Conservation (phyloP, 2,329 filamentous ascomycete genomes). For the Colletotrichum sp. region DNA sequence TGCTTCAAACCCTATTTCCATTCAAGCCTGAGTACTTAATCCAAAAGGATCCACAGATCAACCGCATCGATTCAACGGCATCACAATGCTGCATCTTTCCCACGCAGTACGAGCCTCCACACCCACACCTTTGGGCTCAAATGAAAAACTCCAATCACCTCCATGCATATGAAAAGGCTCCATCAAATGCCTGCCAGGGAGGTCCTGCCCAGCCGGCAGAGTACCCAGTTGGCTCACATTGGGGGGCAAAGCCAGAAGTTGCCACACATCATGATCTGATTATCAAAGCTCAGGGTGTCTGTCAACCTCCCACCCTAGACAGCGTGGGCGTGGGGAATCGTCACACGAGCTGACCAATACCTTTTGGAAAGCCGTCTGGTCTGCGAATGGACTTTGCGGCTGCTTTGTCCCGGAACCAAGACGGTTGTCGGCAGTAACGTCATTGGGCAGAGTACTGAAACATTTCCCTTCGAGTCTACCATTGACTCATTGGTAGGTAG, state of each 20-base stretch:
- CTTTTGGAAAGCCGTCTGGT: background rate
- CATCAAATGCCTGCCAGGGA: background rate
- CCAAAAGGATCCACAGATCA: background rate
- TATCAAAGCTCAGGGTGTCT: background rate
- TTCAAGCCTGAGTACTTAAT: background rate
- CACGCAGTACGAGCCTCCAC: background rate
- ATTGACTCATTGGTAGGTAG: background rate
- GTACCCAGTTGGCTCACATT: background rate
- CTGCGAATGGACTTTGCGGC: background rate
- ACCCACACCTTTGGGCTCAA: background rate
- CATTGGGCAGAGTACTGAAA: background rate
- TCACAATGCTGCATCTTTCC: background rate
- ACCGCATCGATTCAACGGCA: background rate
- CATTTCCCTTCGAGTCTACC: background rate
- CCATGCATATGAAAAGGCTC: background rate
- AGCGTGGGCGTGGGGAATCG: background rate
- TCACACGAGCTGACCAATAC: background rate
- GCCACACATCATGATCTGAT: background rate
- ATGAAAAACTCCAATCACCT: background rate
- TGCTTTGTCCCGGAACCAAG: background rate
- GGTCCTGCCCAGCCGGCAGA: background rate
- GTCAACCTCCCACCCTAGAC: background rate
- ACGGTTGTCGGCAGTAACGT: background rate
- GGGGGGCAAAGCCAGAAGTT: background rate
- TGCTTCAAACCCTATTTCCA: background rate